Base-by-base conservation (phyloP, 345 rosid species). In the Brassica nigra region DNA sequence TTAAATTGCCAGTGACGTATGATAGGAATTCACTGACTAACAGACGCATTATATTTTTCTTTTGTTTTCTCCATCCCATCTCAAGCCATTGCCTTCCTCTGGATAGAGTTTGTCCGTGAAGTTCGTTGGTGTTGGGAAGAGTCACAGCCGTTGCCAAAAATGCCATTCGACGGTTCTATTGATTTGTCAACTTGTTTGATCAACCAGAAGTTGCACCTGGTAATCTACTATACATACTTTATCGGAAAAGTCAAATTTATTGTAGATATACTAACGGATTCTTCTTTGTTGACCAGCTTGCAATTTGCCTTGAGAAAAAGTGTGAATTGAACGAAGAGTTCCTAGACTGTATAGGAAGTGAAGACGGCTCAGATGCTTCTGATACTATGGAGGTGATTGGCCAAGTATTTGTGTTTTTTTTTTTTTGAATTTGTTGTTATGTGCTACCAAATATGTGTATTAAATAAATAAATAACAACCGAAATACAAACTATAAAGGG, bases 61-160 rank as follows among this genome's bases (percentile, higher is more conserved):
- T 42, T 64, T 57, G 52, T 70, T 52, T 80, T 59, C 59, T 67
- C 47, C 71, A 44, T 77, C 73, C 71, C 66, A 71, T 67, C 58
- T 72, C 66, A 75, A 95, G 98, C 99, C 76, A 90, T 95, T 78
- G 92, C 98, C 66, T 86, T 80, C 62, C 92, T 95, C 79, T 95
- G 99, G 99, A 72, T 92, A 81, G 97, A 95, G 82, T 95, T 95
- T 78, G 90, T 91, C 80, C 93, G 94, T 71, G 99, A 95, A 90
- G 91, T 91, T 76, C 98, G 98, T 75, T 95, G 94, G 95, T 93
- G 87, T 75, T 95, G 98, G 99, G 99, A 95, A 84, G 99, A 95
- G 86, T 80, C 92, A 61, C 97, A 93, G 69, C 85, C 92, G 11
- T 78, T 95, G 85, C 97, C 99, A 44, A 90, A 87, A 86, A 84